Evolutionary conservation across 129 eudicot species (phyloP), one percentile per base, ranked within the genome.

Genomic region (Artemisia argyi): DNA sequence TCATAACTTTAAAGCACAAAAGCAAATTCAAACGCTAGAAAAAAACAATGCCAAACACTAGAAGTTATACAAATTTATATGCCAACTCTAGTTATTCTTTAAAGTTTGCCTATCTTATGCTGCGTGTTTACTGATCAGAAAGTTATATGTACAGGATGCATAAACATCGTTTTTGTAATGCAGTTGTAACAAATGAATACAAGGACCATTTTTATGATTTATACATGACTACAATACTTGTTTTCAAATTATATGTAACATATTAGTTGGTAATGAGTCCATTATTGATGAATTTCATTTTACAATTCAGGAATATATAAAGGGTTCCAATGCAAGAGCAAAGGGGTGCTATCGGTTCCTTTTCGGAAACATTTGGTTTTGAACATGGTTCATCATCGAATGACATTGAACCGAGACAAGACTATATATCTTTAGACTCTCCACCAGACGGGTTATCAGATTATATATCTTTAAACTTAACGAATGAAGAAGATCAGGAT

Each of bases 271-370:
- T 13, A 46, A 19, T 66, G 32, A 65, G 6, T 66, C 5, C 18
- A 58, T 18, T 10, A 58, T 58, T 58, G 64, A 58, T 58, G 65
- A 60, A 60, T 13, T 60, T 10, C 12, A 13, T 18, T 35, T 28
- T 51, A 26, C n/a, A 68, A 1, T 16, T 39, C 54, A 32, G 26
- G 52, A 17, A 49, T 19, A 57, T 15, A 0, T 17, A 3, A 48
- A 63, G 16, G n/a, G 82, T 67, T 71, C 84, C 69, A 82, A 92
- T 89, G 98, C 96, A 92, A 80, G 98, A 95, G 73, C 91, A 83
- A 10, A 80, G 85, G 79, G 82, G 92, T 80, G 81, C 88, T 20
- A 72, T 89, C n/a, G 91, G 86, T 74, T 83, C 97, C 28, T 80
- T 88, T 73, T 83, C 84, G 22, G 96, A 84, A 67, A 76, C 83